Evolutionary conservation across 495 filamentous ascomycete species (phyloP).

Genomic region (Penicillium robsamsonii): DNA sequence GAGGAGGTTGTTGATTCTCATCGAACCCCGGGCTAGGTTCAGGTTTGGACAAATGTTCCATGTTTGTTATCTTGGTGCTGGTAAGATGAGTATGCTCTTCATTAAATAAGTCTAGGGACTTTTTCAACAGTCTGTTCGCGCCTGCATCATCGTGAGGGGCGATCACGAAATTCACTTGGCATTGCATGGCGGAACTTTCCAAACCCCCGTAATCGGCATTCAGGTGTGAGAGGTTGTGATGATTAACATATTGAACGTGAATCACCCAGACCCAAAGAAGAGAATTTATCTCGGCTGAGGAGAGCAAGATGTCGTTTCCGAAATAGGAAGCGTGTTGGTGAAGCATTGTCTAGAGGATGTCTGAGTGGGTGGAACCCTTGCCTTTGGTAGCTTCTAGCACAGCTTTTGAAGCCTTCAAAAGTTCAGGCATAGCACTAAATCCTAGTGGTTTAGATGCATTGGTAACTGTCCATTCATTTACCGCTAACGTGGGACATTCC

Average conservation of each 20-base stretch:
- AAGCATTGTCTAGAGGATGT: no score
- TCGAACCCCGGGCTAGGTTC: background rate
- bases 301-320: no score
- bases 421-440: no score
- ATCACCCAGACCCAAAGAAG: background rate
- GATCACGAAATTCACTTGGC: conserved; percentile 10
- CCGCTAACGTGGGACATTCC: no score
- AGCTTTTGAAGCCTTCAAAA: no score
- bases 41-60: background rate
- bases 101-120: background rate
- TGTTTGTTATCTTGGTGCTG: background rate
- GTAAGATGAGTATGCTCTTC: background rate
- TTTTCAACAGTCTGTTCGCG: background rate
- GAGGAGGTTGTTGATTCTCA: background rate
- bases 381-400: no score
- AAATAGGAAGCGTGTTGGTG: no score
- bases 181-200: background rate
- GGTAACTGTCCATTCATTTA: no score
- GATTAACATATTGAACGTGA: background rate
- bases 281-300: no score
- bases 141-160: conserved; percentile 1
- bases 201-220: background rate
- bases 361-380: no score
- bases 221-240: background rate
- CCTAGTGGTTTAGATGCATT: no score